These are phyloP conservation scores for Boletales sp. DNA, from an alignment of 768 basidiomycete species.

Conservation along the genomic window DNA sequence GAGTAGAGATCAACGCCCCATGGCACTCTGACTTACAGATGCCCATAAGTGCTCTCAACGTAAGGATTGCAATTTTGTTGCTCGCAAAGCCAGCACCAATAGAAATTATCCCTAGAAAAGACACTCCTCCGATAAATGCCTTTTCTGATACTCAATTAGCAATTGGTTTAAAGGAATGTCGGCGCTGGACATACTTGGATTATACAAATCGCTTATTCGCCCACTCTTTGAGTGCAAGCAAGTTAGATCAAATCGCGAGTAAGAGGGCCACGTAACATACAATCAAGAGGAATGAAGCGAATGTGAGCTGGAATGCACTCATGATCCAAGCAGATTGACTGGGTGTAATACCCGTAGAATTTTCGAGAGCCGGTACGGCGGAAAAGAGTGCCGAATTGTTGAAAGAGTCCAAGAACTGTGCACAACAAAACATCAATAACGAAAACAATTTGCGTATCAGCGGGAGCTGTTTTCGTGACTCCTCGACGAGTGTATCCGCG, in stretches of 20 bases:
- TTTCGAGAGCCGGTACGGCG: constrained; percentile 35
- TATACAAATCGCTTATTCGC: constrained; percentile 23
- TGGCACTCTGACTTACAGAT: constrained; percentile 29
- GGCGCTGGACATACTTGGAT: constrained; percentile 27
- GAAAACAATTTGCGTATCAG: constrained; percentile 28
- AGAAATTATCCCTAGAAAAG: constrained; percentile 40
- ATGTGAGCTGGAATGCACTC: constrained; percentile 45
- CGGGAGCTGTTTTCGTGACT: constrained; percentile 12
- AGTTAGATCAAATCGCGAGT: constrained; percentile 7
- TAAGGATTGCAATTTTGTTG: constrained; percentile 45
- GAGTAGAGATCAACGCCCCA: background rate
- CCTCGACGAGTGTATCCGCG: constrained; percentile 1
- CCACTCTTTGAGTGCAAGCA: constrained; percentile 18
- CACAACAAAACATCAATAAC: constrained; percentile 37
- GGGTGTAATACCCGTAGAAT: constrained; percentile 6
- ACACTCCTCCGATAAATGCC: constrained; percentile 41
- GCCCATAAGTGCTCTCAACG: constrained; percentile 51
- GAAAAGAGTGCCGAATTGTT: constrained; percentile 40
- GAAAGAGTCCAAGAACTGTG: constrained; percentile 44
- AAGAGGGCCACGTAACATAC: constrained; percentile 7
- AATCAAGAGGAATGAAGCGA: constrained; percentile 37
- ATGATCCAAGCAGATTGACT: constrained; percentile 35
- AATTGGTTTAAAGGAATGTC: constrained; percentile 20
- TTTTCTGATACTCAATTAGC: constrained; percentile 37
- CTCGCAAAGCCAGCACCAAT: constrained; percentile 44